Percentiles rank a stretch among this genome's conserved stretches.
Evolutionary conservation across 305 asterid genomes (phyloP).

Genomic region (Solanum hybrid): DNA sequence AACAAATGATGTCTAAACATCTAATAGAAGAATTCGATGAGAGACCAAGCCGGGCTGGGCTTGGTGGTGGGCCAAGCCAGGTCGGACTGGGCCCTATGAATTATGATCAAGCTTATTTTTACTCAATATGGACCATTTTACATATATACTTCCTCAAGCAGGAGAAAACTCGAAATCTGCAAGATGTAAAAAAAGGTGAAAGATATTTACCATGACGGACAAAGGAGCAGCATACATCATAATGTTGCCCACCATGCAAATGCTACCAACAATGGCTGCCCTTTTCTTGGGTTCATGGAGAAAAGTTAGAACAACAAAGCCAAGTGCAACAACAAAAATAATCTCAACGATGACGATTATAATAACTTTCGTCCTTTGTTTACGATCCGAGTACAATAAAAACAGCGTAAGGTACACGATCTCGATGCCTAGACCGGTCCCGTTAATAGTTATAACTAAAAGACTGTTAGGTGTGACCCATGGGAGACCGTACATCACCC

Average conservation of each 20-base stretch:
- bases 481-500: slow-evolving; percentile 89
- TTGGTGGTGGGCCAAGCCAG: neutral
- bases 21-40: too few relatives aligned
- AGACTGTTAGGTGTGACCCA: slow-evolving; percentile 71
- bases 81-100: neutral
- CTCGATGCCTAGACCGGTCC: slow-evolving; percentile 67
- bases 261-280: slow-evolving; percentile 55
- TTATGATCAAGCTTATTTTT: neutral
- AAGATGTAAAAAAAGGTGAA: neutral
- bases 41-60: neutral
- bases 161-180: neutral
- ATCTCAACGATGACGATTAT: slow-evolving; percentile 33
- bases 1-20: neutral
- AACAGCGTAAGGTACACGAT: slow-evolving; percentile 39
- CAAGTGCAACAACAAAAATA: slow-evolving; percentile 39
- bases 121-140: neutral
- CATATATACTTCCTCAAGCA: neutral
- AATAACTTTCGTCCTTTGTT: slow-evolving; percentile 35
- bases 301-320: slow-evolving; percentile 39
- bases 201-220: slow-evolving; percentile 53
- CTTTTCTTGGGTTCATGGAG: slow-evolving; percentile 48
- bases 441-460: slow-evolving; percentile 68
- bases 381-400: slow-evolving; percentile 31
- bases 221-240: slow-evolving; percentile 89
- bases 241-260: slow-evolving; percentile 73